A percentile compares a stretch with the other conserved stretches of the same genome.
phyloP scores from a whole-genome alignment of 352 stramenopile genomes.

The Pythium sukuiense region DNA sequence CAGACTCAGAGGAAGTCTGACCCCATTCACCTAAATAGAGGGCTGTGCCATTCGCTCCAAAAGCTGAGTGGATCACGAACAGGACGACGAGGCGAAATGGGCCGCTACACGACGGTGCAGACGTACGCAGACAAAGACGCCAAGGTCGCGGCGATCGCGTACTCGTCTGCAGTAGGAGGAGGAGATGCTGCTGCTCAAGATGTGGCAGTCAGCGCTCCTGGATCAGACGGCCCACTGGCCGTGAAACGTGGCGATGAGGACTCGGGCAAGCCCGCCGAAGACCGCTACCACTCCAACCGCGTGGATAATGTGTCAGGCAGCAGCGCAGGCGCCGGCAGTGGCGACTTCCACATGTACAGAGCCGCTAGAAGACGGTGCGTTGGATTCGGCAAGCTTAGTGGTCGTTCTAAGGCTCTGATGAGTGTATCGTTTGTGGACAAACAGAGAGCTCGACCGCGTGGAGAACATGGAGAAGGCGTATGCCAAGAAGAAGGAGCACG shows the following conservation, averaged over 20 bases:
- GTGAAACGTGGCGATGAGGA: constrained; percentile 4
- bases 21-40: neutral
- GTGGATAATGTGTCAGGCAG: constrained; percentile 96
- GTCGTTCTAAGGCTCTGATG: neutral
- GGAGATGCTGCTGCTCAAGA: neutral
- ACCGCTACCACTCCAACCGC: constrained; percentile 62
- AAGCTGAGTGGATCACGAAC: neutral
- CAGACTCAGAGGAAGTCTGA: neutral
- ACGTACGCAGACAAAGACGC: constrained; percentile 84
- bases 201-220: constrained; percentile 4
- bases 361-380: constrained; percentile 81
- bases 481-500: constrained; percentile 55
- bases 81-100: constrained; percentile 34
- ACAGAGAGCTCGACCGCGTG: constrained; percentile 91
- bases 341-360: constrained; percentile 97
- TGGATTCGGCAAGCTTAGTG: too few species aligned
- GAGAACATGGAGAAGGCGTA: constrained; percentile 87
- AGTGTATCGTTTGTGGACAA: neutral
- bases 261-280: constrained; percentile 18
- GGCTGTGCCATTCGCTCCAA: neutral
- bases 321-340: constrained; percentile 91
- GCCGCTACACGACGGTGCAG: constrained; percentile 79
- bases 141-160: constrained; percentile 67
- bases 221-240: neutral
- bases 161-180: constrained; percentile 27